These are phyloP conservation scores for Hibiscus tridactylites DNA, from an alignment of 345 rosid genomes.

Conservation along the genomic window DNA sequence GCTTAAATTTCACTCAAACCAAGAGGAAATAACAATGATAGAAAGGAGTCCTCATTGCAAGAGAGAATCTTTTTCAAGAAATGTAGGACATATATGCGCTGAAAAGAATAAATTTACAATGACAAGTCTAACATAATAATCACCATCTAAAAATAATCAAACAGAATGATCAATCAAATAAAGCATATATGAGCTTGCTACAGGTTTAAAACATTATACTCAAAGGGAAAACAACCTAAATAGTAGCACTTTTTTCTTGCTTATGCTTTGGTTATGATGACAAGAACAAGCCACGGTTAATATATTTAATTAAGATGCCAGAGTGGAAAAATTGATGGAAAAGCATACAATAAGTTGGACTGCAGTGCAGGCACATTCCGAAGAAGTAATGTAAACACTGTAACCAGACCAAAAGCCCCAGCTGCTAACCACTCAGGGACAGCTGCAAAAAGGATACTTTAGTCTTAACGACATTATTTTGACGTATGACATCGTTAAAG, in stretches of 20 bases:
- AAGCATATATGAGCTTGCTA: not conserved
- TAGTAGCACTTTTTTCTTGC: not conserved
- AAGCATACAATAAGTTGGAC: slow-evolving; percentile 65
- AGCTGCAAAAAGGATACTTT: slow-evolving; percentile 38
- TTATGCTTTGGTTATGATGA: not conserved
- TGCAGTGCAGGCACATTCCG: slow-evolving; percentile 87
- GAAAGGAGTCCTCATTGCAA: not conserved
- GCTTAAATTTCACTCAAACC: not conserved
- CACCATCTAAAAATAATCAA: not conserved
- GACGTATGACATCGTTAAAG: not conserved
- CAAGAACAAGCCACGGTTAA: slow-evolving; percentile 10
- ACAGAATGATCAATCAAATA: not conserved
- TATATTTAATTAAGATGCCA: not conserved
- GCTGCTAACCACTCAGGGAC: slow-evolving; percentile 99
- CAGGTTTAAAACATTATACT: not conserved
- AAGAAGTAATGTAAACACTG: slow-evolving; percentile 74
- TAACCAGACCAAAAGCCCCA: slow-evolving; percentile 78
- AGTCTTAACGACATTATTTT: not conserved
- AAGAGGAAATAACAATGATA: not conserved
- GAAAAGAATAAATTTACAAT: not conserved
- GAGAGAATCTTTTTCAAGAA: not conserved
- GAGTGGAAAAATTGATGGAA: not conserved
- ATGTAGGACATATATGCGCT: not conserved
- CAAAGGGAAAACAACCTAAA: not conserved
- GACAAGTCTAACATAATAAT: not conserved